Base-by-base conservation (phyloP, 2,329 filamentous ascomycete genomes). In the Trichoderma sp. region DNA sequence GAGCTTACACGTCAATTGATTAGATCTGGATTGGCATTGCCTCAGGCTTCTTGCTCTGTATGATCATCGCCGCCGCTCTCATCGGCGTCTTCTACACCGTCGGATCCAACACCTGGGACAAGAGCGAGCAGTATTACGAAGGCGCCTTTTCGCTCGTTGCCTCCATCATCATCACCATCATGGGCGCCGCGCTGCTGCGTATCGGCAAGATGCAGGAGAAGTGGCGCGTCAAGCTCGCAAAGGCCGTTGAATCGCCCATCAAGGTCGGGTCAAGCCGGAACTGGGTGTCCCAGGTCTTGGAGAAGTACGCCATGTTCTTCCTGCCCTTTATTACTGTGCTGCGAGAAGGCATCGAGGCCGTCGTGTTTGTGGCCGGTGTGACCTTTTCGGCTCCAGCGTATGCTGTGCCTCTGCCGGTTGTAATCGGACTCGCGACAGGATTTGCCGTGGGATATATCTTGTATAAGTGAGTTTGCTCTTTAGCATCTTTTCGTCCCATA, bases 251-350 rank as follows among this genome's bases (percentile, higher is more conserved):
- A 73, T 77, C 76, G 1, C 82, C 84, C 13, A 72, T 83, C 70
- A 78, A 77, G 52, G 82, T 85, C 19, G 82, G 86, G 16, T 81
- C 81, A 35, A 76, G 79, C 19, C 77, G 76, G 3, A 76, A 76
- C 29, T 81, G 82, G 75, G 62, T 94, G 71, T 91, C 91, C 79
- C 80, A 82, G 68, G 92, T 87, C 81, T 80, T 84, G 24, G 90
- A 94, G 78, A 93, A 92, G 78, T 96, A 97, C 76, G 88, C 90
- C 76, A 93, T 97, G 91, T 96, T 96, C 78, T 80, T 92, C 57
- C 83, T 97, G 67, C 94, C 94, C 0, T 96, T 97, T 79, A 85
- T 97, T 77, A 97, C 93, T 0, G 91, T 96, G n/a, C 81, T 97
- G 16, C 85, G 94, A 43, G 93, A 97, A 78, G 94, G 93, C 3